Percentiles rank a stretch among this genome's conserved stretches.
Conservation (phyloP, 140 eudicot genomes). For the Flaveria floridana region DNA sequence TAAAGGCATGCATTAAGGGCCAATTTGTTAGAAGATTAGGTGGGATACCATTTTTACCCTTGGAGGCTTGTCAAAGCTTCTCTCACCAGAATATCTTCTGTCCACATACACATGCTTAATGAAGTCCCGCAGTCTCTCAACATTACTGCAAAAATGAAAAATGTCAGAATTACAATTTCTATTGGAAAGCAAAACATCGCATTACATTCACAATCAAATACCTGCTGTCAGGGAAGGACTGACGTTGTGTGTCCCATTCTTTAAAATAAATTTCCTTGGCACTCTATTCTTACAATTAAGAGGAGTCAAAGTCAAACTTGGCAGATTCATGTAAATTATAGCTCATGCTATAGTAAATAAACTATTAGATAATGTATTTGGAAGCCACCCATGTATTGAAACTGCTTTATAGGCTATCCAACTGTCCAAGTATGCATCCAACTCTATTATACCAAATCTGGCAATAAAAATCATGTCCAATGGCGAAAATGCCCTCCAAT, state of each 20-base stretch:
- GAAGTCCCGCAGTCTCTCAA: conserved; percentile 72
- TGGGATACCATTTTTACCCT: conserved; percentile 55
- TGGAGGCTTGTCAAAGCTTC: conserved; percentile 58
- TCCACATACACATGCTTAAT: conserved; percentile 86
- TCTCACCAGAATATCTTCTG: conserved; percentile 77
- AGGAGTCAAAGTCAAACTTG: conserved; percentile 7
- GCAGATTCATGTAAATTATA: conserved; percentile 8
- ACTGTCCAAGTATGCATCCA: not conserved
- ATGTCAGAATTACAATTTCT: conserved; percentile 22
- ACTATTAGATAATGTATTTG: not conserved
- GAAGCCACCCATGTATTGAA: not conserved
- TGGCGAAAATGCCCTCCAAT: not conserved
- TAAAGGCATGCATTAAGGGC: not conserved
- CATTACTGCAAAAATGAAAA: conserved; percentile 51
- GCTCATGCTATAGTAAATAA: not conserved
- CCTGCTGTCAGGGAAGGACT: conserved; percentile 73
- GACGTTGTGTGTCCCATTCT: conserved; percentile 77
- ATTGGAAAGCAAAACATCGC: conserved; percentile 17
- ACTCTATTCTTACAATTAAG: conserved; percentile 43
- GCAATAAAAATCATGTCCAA: not conserved
- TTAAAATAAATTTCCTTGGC: conserved; percentile 72
- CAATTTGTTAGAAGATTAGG: conserved; percentile 17
- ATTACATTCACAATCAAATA: conserved; percentile 22
- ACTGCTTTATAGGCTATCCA: conserved; percentile 1
- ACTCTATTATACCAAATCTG: not conserved